Base-by-base conservation (phyloP, 768 basidiomycete species). In the Leucocoprinus birnbaumii region DNA sequence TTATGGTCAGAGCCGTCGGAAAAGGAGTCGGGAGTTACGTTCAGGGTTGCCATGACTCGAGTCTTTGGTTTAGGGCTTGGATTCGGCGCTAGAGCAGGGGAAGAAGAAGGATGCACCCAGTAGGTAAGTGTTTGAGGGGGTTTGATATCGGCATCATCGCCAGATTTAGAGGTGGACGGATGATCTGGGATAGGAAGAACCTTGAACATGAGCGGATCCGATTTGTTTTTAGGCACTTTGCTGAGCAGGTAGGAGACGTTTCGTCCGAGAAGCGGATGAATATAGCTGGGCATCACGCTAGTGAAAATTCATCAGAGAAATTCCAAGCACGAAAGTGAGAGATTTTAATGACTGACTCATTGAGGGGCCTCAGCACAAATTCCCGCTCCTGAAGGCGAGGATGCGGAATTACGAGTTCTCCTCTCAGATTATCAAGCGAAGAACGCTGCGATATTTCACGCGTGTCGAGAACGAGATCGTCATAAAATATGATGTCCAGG, bases 11-110 rank as follows among this genome's bases (percentile, higher is more conserved):
- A 78, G 9, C 94, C 94, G 58, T 98, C 94, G 0, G 95, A 98
- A 71, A 98, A 98, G 0, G 95, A 97, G 70, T 99, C 96, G 2
- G 96, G 95, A 0, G 96, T 98, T 5, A 80, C 80, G 65, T 98
- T 98, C 54, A 99, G 79, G 1, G 91, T 97, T 0, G 88, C 88
- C 96, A 98, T 98, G 55, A 98, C 66, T 53, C 82, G 79, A 0
- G 91, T 88, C 61, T 75, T 79, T 22, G 38, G 58, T 64, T 19
- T 63, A 50, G 49, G 25, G 43, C 38, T 48, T 13, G 8, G 48
- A 22, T 22, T 48, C 22, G 38, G 25, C 14, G 43, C 37, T 41
- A 51, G 52, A 42, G 19, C 4, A 4, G 25, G 22, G 16, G 37
- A 26, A 11, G 31, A 27, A 16, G 61, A 59, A 11, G 74, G 72